Evolutionary conservation across 192 early-diverging fungal genomes (phyloP), one percentile per base, ranked within the genome.

Genomic region (Backusella tuberculispora): DNA sequence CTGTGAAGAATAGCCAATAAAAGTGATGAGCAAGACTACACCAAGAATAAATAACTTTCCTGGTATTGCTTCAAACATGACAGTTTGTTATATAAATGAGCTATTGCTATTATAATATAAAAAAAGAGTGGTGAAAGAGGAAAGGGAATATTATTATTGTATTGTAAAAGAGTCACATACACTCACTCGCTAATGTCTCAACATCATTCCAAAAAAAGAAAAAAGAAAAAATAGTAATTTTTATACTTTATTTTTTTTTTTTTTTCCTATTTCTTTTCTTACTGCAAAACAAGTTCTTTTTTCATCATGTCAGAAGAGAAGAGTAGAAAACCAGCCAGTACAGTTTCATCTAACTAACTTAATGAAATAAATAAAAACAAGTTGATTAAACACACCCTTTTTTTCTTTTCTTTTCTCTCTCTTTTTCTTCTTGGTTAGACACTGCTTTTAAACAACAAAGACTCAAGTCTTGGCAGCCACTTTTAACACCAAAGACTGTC

Each of bases 361-460:
- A 24, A 26, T 38, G 2, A 34, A 40, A 40, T 15, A 70, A 14
- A 13, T 17, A 64, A n/a, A 53, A 47, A 60, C 9, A 40, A 45
- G 19, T 34, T 38, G 65, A 63, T 21, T 12, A 34, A 41, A 69
- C 50, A 45, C n/a, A 65, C 41, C 44, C 26, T 6, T 10, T 63
- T 38, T 38, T 67, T 26, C 41, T 15, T 66, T 17, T 19, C 17
- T 21, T 68, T n/a, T 74, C 29, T 13, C n/a, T 48, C 50, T 69
- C 50, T 60, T 50, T 12, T 42, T 38, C 38, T 45, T 64, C 29
- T 81, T 34, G 17, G 47, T 63, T 80, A 92, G 91, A 99, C 87
- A 98, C 97, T 41, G 97, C 98, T 38, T 98, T 99, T 80, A 99
- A 98, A 87, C 98, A 99, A 84, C 98, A 99, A 77, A 93, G 98